Evolutionary conservation across 2,329 filamentous ascomycete species (phyloP), one percentile per base, ranked within the genome.

Genomic region (Anthostomella pinea): DNA sequence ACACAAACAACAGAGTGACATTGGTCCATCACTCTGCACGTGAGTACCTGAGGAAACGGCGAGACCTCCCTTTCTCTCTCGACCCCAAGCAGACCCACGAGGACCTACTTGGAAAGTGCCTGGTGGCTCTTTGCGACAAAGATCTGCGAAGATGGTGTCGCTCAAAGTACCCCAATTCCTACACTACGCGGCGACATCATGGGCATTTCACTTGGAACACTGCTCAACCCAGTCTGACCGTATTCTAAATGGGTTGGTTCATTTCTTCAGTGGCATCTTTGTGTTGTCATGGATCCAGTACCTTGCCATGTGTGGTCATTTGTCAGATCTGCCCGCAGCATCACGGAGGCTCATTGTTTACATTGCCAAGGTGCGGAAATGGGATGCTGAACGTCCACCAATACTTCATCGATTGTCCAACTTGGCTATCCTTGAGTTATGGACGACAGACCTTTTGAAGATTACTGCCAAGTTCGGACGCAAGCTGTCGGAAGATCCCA

Each of bases 221-320:
- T 40, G 43, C 26, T 39, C 43, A 5, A 9, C 25, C 2, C 29
- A 38, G 5, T 52, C 45, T 4, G 42, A 52, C 19, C 29, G 30
- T 8, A 38, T 48, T 2, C 26, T 52, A 3, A 33, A 46, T 15
- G 23, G 18, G 10, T 41, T 56, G 3, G 34, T 46, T 13, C 39
- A 30, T 8, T 53, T 57, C 32, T 52, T 55, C 21, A 22, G 26
- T 3, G 38, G 45, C 13, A 31, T 25, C 4, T 45, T 17, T n/a
- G 39, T 41, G 10, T 40, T 56, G n/a, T 24, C 41, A 3, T 56
- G 52, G 53, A 53, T 56, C 16, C 52, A 56, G 8, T 45, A 44
- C n/a, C 28, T 56, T 4, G 43, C 52, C 8, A 27, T 48, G 30
- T 38, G 33, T 7, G 34, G 39, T 15, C 28, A 41, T n/a, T 16